Percentiles rank a stretch among this genome's conserved stretches.
Evolutionary conservation across 148 eudicot genomes (phyloP).

Genomic region (Dysphania ambrosioides): DNA sequence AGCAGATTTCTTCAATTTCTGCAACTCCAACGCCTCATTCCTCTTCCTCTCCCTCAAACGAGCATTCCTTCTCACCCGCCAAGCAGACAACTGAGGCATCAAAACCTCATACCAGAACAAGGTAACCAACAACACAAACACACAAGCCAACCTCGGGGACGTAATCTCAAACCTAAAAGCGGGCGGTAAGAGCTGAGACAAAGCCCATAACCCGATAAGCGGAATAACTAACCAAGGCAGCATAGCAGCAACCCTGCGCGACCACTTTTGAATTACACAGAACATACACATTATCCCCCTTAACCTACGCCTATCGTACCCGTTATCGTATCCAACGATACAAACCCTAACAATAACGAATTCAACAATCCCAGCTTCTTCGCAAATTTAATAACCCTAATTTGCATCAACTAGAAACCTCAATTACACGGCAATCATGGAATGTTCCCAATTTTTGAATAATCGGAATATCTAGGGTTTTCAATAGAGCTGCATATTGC

Average conservation of each 20-base stretch:
- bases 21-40: slow-evolving; percentile 84
- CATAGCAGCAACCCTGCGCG: slow-evolving; percentile 97
- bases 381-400: no score
- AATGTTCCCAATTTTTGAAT: background rate
- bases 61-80: slow-evolving; percentile 82
- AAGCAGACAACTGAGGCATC: slow-evolving; percentile 90
- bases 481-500: slow-evolving; percentile 25
- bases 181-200: slow-evolving; percentile 91
- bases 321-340: slow-evolving; percentile 19
- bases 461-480: slow-evolving; percentile 15
- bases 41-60: slow-evolving; percentile 83
- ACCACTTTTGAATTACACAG: slow-evolving; percentile 98
- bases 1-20: slow-evolving; percentile 85
- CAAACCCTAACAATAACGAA: slow-evolving; percentile 29
- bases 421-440: slow-evolving; percentile 1
- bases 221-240: slow-evolving; percentile 98
- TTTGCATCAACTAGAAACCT: slow-evolving; percentile 11
- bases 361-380: slow-evolving; percentile 20
- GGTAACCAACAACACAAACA: slow-evolving; percentile 76
- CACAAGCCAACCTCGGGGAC: slow-evolving; percentile 86
- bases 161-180: slow-evolving; percentile 94
- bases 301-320: slow-evolving; percentile 42
- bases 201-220: slow-evolving; percentile 89
- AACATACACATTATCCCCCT: slow-evolving; percentile 99
- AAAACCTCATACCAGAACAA: slow-evolving; percentile 92